Evolutionary conservation across 805 yeast genomes (phyloP), one percentile per base, ranked within the genome.

Genomic region (Spathaspora gorwiae): DNA sequence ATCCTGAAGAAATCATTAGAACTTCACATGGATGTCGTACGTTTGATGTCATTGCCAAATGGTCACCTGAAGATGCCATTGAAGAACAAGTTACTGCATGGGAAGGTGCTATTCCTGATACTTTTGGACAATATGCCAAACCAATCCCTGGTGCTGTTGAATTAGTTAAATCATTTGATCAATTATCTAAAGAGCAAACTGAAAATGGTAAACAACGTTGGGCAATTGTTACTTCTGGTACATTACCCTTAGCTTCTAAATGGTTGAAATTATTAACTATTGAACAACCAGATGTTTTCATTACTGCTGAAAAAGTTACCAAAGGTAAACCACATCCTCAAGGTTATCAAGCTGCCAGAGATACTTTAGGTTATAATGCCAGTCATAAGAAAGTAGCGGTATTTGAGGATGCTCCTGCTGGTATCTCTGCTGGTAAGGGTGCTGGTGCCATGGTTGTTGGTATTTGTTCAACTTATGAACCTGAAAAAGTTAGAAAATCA

Each of bases 351-450:
- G 62, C 70, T 59, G 88, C 87, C 49, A 73, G 78, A 63, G 57
- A 67, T 47, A 54, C 72, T 36, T 65, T 75, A 52, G 75, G 76
- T 26, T 71, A 67, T 54, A 65, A 65, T 47, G 49, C 56, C 32
- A 46, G 61, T 29, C 48, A 54, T 44, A 61, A 66, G 53, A 69
- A 70, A 56, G 73, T 68, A 45, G 82, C 87, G 37, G 90, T 84
- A 42, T 87, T 87, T 59, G 96, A 87, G 70, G 96, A 87, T 62
- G 95, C 95, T 39, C 92, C 90, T 47, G 90, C 94, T 41, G 95
- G 96, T 61, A 80, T 87, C 51, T 68, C 78, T 56, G 92, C 95
- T 35, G 95, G 95, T 60, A 80, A 81, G 61, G 86, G 77, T 45
- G 90, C 94, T 26, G 95, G 90, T 48, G 89, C 94, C 62, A 74